A percentile compares a stretch with the other conserved stretches of the same genome.
Conservation (phyloP, 1,139 yeast species). For the Diutina mesorugosa region DNA sequence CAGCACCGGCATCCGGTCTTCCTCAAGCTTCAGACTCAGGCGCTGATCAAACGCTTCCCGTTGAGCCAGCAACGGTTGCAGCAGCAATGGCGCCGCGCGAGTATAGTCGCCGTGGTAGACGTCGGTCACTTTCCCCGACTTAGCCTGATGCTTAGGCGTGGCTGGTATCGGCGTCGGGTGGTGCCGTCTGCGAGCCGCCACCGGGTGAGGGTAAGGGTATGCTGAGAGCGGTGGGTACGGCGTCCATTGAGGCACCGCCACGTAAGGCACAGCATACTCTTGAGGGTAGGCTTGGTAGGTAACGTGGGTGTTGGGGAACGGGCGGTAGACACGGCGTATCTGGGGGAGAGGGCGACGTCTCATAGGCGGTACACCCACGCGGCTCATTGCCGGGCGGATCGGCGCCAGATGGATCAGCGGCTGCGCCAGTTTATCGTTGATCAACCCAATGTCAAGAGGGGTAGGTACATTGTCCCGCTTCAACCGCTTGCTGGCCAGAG, state of each 20-base stretch:
- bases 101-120: constrained; percentile 36
- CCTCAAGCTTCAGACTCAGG: constrained; percentile 10
- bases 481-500: neutral
- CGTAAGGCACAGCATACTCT: neutral
- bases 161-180: neutral
- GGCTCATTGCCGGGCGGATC: neutral
- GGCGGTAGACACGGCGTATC: neutral
- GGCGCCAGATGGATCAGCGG: constrained; percentile 1
- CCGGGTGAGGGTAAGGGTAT: neutral
- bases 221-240: neutral
- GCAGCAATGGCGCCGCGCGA: constrained; percentile 35
- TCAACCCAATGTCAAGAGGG: neutral
- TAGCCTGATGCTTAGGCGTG: neutral
- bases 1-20: constrained; percentile 24
- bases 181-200: neutral
- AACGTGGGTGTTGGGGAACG: constrained; percentile 1
- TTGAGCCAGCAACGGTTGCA: constrained; percentile 47
- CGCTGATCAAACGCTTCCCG: constrained; percentile 24
- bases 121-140: constrained; percentile 14
- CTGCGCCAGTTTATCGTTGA: neutral
- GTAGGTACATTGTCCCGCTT: neutral
- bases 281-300: neutral
- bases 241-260: neutral
- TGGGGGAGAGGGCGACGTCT: neutral
- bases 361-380: neutral